phyloP scores from a whole-genome alignment of 768 basidiomycete genomes.

The Pleurotus eryngii region DNA sequence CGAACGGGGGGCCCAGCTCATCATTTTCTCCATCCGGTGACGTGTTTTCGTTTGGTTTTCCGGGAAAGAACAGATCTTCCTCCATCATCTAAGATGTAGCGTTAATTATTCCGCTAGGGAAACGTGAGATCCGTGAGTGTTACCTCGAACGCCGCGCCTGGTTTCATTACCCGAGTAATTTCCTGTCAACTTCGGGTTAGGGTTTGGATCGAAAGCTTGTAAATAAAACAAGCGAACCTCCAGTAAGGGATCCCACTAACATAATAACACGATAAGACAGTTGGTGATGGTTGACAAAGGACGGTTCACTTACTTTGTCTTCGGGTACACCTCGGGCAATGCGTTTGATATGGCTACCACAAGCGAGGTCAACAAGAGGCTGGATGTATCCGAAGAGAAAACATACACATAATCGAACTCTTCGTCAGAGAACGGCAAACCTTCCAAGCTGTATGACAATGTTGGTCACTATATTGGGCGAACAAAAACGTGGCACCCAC shows the following conservation, averaged over 20 bases:
- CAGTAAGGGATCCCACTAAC: slow-evolving; percentile 63
- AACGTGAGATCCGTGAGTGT: slow-evolving; percentile 7
- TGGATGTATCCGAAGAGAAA: not conserved
- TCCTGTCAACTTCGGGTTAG: slow-evolving; percentile 28
- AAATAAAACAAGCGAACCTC: slow-evolving; percentile 27
- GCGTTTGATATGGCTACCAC: slow-evolving; percentile 59
- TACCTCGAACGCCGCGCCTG: slow-evolving; percentile 71
- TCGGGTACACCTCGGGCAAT: slow-evolving; percentile 76
- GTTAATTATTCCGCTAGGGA: not conserved
- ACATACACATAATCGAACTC: slow-evolving; percentile 79
- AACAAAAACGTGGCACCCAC: slow-evolving; percentile 34
- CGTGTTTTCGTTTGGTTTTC: slow-evolving; percentile 37
- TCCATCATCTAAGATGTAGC: slow-evolving; percentile 52
- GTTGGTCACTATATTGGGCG: slow-evolving; percentile 7
- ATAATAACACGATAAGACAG: not conserved
- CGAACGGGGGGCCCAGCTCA: slow-evolving; percentile 19
- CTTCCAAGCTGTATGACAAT: slow-evolving; percentile 48
- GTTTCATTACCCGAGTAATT: slow-evolving; percentile 67
- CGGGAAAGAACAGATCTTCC: slow-evolving; percentile 74
- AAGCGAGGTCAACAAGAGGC: slow-evolving; percentile 7
- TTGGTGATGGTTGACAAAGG: not conserved
- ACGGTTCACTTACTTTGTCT: slow-evolving; percentile 48
- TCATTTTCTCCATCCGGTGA: slow-evolving; percentile 24
- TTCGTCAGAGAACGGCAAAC: slow-evolving; percentile 64
- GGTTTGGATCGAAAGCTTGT: not conserved